Evolutionary conservation across 2,329 filamentous ascomycete genomes (phyloP), one percentile per base, ranked within the genome.

Genomic region (Diaporthe longicolla): DNA sequence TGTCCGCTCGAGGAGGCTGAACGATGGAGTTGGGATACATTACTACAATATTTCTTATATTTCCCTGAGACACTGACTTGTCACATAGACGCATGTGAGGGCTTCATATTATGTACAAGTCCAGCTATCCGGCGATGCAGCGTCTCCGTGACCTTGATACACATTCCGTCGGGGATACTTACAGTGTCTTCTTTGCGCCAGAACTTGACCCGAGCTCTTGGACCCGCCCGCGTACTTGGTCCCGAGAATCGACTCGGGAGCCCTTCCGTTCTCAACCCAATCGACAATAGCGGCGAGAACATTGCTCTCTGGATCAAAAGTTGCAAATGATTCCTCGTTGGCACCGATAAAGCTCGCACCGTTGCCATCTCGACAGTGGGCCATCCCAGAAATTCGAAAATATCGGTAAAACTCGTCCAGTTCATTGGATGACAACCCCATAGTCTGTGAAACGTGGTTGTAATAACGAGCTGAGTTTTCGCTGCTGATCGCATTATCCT

Each of bases 321-420:
- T 11, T 80, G 84, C 66, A 6, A 79, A 10, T 79, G 78, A 6
- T 76, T 55, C 11, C 73, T 71, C n/a, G 66, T 50, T 73, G 32
- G 83, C 79, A 5, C 81, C 80, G 21, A 83, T 78, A 10, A 75
- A 75, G 1, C 71, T 80, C 2, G 86, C 85, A 3, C 86, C 86
- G 17, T 78, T 78, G 9, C 88, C 88, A 10, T 85, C 85, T 9
- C 61, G 74, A 77, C 88, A 90, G 78, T 90, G 89, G 1, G 79
- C 82, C 82, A 89, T 87, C 7, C 88, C 88, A 15, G 84, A 84
- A 75, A 90, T 84, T 45, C 83, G 83, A 82, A 90, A 90, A 79
- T 84, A 86, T 68, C 88, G 84, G 76, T 88, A 87, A 74, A 86
- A 87, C 0, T 80, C 77, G 72, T 87, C 85, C 2, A 87, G 77